Base-by-base conservation (phyloP, 768 basidiomycete genomes). In the Hypsizygus marmoreus region DNA sequence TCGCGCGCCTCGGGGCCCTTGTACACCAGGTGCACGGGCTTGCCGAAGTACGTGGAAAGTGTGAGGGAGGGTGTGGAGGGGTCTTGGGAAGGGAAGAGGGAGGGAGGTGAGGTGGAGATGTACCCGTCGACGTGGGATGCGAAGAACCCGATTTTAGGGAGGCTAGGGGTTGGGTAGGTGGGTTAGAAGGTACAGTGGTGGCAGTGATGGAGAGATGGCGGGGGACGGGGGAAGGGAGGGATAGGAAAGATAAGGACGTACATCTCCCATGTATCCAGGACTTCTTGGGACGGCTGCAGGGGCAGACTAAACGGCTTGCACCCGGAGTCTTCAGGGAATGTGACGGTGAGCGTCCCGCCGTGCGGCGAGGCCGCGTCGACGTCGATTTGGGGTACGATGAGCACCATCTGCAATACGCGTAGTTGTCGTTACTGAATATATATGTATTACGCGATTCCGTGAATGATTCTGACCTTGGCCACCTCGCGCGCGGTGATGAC, bases 401-500 rank as follows among this genome's bases (percentile, higher is more conserved):
- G 70, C 13, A 90, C 77, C 73, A 88, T 79, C 88, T 89, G 38
- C 12, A 16, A 24, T 5, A 38, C 16, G 36, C 7, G 16, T 34
- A 12, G 26, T 22, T 32, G 31, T 9, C n/a, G n/a, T n/a, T n/a
- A n/a, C n/a, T n/a, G n/a, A n/a, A n/a, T n/a, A n/a, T n/a, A n/a
- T n/a, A n/a, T n/a, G n/a, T n/a, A n/a, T n/a, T n/a, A n/a, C n/a
- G n/a, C n/a, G n/a, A n/a, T n/a, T n/a, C n/a, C n/a, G n/a, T n/a
- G n/a, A n/a, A 29, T n/a, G 4, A 17, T 22, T 13, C 35, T 24
- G 57, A 81, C 88, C 74, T 82, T 82, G 19, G 78, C 52, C 25
- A 79, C 63, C 44, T 82, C 78, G 40, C 88, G 76, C 4, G 88
- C 88, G 2, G 88, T 91, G 32, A 91, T 67, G 17, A 87, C 73